Percentiles rank a stretch among this genome's conserved stretches.
Conservation (phyloP, 202 grass and related monocot genomes). For the Dendrocalamus latiflorus region DNA sequence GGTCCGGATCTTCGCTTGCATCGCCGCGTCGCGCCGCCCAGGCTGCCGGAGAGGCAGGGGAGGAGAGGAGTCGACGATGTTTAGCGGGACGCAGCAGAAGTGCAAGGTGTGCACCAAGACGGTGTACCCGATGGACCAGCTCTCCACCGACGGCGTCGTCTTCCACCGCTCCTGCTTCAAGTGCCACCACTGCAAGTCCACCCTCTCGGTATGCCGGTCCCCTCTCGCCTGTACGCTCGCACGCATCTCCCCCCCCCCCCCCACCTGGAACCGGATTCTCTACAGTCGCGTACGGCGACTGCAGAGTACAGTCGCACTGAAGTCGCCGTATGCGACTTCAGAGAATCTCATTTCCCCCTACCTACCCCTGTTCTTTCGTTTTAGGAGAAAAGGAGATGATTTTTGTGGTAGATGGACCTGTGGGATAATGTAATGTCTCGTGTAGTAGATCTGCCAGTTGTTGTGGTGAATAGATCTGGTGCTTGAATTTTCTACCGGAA, state of each 20-base stretch:
- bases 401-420: conserved; percentile 24
- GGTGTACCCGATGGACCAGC: too few species aligned
- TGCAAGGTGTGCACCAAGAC: conserved; percentile 92
- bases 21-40: not conserved
- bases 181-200: conserved; percentile 89
- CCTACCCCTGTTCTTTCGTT: not conserved
- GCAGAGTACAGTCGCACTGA: too few species aligned
- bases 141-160: too few species aligned
- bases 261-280: conserved; percentile 57
- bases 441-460: conserved; percentile 29
- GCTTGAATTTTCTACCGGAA: not conserved
- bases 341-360: too few species aligned
- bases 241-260: too few species aligned
- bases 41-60: not conserved
- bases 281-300: too few species aligned
- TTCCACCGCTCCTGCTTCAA: too few species aligned
- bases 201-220: conserved; percentile 67
- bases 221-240: too few species aligned
- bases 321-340: too few species aligned
- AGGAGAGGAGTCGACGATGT: conserved; percentile 10
- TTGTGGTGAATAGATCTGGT: conserved; percentile 12
- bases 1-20: conserved; percentile 6
- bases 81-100: conserved; percentile 76
- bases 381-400: not conserved
- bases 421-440: not conserved